phyloP scores from a whole-genome alignment of 768 basidiomycete species.

The Chlorophyllum brunneum region DNA sequence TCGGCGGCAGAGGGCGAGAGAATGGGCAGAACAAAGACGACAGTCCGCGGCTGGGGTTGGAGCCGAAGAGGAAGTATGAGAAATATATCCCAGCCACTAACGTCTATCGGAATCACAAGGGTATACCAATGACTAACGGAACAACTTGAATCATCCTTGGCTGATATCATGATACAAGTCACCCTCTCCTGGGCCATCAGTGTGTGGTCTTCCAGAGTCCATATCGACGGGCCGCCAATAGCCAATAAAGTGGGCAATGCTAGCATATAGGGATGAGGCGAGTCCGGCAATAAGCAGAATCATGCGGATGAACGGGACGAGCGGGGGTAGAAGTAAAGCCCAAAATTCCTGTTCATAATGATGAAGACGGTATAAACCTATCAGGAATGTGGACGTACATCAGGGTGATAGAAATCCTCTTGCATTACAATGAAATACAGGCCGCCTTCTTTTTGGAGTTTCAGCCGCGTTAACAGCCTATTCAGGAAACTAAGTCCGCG shows the following conservation, averaged over 20 bases:
- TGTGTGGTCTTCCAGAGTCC: background rate
- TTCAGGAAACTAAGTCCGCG: background rate
- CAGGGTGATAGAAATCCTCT: slow-evolving; percentile 58
- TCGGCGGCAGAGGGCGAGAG: slow-evolving; percentile 50
- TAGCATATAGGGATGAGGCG: slow-evolving; percentile 26
- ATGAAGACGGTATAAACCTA: background rate
- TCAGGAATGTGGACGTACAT: slow-evolving; percentile 27
- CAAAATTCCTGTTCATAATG: slow-evolving; percentile 33
- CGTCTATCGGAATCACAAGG: background rate
- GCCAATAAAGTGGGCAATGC: slow-evolving; percentile 28
- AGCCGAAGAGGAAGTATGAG: too few species aligned
- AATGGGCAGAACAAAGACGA: slow-evolving; percentile 54
- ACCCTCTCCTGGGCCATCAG: slow-evolving; percentile 2
- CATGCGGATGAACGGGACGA: slow-evolving; percentile 31
- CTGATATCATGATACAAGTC: slow-evolving; percentile 2
- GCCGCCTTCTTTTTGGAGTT: slow-evolving; percentile 38
- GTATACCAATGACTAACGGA: background rate
- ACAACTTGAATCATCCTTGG: background rate
- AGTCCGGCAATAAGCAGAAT: slow-evolving; percentile 24
- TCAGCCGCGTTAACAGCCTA: slow-evolving; percentile 48
- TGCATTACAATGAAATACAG: slow-evolving; percentile 47
- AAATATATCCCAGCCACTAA: too few species aligned
- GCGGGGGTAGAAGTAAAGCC: slow-evolving; percentile 39
- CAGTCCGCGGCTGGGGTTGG: background rate
- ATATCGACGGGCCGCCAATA: slow-evolving; percentile 24